Evolutionary conservation across 2,329 filamentous ascomycete species (phyloP).

Genomic region (Calonectria honghensis): DNA sequence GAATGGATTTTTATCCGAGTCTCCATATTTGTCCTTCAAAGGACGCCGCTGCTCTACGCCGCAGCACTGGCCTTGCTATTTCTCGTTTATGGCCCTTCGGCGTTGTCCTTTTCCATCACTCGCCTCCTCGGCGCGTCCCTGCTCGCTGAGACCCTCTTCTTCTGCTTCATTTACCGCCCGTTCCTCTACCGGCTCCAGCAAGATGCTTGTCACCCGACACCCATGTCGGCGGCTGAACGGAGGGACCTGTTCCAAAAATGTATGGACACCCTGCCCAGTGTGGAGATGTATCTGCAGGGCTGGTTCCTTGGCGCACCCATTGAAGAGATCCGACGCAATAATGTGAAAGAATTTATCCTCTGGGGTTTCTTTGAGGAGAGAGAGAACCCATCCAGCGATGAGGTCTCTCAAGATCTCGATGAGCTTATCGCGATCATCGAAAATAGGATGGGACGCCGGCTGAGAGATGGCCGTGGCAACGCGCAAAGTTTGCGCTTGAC

Average conservation of each 20-base stretch:
- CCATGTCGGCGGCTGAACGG: conserved; percentile 68
- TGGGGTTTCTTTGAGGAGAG: conserved; percentile 79
- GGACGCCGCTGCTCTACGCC: conserved; percentile 65
- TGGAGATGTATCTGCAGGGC: conserved; percentile 73
- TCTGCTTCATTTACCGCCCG: conserved; percentile 65
- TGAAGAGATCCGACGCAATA: conserved; percentile 78
- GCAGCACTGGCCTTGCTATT: conserved; percentile 54
- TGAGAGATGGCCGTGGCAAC: conserved; percentile 73
- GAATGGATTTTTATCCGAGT: conserved; percentile 68
- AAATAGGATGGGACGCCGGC: conserved; percentile 67
- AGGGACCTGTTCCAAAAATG: conserved; percentile 74
- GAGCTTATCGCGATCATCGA: conserved; percentile 72
- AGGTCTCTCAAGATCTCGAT: conserved; percentile 65
- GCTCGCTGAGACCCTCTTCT: conserved; percentile 65
- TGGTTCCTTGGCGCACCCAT: conserved; percentile 80
- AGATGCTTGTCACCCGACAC: conserved; percentile 64
- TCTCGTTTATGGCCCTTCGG: conserved; percentile 43
- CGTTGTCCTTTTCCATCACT: conserved; percentile 43
- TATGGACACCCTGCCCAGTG: conserved; percentile 72
- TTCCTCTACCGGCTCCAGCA: conserved; percentile 62
- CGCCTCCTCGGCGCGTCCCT: conserved; percentile 56
- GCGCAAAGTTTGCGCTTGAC: conserved; percentile 78
- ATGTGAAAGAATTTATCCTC: conserved; percentile 78
- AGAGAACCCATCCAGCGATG: conserved; percentile 47
- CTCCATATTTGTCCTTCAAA: conserved; percentile 65